Evolutionary conservation across 331 rosid species (phyloP).

Genomic region (Malus hybrid): DNA sequence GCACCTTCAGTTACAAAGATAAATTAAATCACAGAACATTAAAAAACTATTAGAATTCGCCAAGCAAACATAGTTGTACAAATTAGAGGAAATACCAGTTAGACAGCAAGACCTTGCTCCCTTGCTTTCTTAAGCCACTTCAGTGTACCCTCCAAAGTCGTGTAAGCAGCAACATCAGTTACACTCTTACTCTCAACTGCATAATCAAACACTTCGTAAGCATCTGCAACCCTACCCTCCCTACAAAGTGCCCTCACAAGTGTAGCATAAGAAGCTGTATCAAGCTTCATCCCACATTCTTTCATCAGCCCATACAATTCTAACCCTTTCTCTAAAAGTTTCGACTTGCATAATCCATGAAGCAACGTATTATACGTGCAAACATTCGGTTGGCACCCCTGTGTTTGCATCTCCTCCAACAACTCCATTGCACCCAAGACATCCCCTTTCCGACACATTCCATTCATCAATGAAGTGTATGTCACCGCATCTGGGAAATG

Average conservation of each 20-base stretch:
- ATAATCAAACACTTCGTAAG: conserved; percentile 86
- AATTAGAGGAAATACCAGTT: conserved; percentile 25
- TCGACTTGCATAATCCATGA: conserved; percentile 65
- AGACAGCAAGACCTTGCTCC: conserved; percentile 42
- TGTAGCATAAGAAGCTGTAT: conserved; percentile 71
- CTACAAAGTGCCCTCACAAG: conserved; percentile 73
- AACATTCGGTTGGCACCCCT: conserved; percentile 63
- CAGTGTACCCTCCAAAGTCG: conserved; percentile 63
- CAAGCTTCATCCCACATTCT: conserved; percentile 50
- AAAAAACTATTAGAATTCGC: neutral
- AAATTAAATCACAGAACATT: neutral
- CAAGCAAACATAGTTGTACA: neutral
- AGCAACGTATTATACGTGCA: conserved; percentile 80
- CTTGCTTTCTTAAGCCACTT: conserved; percentile 58
- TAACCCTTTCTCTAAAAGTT: conserved; percentile 61
- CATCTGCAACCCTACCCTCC: conserved; percentile 66
- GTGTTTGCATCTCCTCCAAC: conserved; percentile 68
- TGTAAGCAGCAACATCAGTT: conserved; percentile 66
- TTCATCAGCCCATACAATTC: conserved; percentile 66
- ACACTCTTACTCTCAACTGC: conserved; percentile 82
- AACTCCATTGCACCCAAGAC: conserved; percentile 52
- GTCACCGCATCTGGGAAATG: conserved; percentile 71
- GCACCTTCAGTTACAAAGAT: neutral
- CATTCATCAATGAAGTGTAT: conserved; percentile 83
- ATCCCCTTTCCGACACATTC: conserved; percentile 73